A percentile compares a stretch with the other conserved stretches of the same genome.
phyloP scores from a whole-genome alignment of 78 protist species.

The Creolimax fragrantissima region DNA sequence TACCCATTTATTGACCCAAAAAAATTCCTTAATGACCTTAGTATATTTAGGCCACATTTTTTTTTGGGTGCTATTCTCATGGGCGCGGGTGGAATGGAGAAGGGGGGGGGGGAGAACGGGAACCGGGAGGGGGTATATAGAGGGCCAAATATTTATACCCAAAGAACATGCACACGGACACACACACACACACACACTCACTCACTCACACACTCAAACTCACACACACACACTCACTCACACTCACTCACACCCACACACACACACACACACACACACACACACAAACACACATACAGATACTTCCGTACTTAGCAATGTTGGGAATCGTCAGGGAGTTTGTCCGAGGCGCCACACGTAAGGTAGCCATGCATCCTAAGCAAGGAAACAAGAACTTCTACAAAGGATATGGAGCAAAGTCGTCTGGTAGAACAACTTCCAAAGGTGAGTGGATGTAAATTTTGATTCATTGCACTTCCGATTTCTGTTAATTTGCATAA shows the following conservation, averaged over 20 bases:
- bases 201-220: background rate
- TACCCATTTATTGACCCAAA: background rate
- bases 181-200: background rate
- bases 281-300: background rate
- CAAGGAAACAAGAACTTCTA: conserved; percentile 17
- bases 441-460: background rate
- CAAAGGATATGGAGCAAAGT: conserved; percentile 4
- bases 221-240: background rate
- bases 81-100: no score
- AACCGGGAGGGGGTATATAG: background rate
- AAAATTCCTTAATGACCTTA: background rate
- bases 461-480: no score
- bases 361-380: background rate
- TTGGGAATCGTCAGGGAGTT: background rate
- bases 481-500: no score
- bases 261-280: background rate
- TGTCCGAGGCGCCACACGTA: background rate
- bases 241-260: background rate
- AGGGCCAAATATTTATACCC: background rate
- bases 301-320: background rate
- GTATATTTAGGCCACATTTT: background rate
- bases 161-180: background rate
- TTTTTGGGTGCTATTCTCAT: no score
- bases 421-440: background rate
- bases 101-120: no score